Base-by-base conservation (phyloP, 768 basidiomycete genomes). In the Phylloporus arenicola region DNA sequence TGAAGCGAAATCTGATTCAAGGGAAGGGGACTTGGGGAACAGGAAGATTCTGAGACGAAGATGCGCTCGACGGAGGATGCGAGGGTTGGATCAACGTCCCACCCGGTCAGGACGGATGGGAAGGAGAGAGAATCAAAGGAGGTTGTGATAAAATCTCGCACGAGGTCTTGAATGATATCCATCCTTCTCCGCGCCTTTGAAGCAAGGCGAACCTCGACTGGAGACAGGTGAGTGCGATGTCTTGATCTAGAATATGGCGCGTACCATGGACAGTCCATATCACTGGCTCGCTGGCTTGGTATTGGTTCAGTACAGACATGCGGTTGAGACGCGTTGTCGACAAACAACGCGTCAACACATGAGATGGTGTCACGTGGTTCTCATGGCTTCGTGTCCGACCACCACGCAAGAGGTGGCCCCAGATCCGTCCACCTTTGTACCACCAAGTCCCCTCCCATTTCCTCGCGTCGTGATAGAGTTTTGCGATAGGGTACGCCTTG, bases 401-500 rank as follows among this genome's bases (percentile, higher is more conserved):
- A 20, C n/a, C 38, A 30, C 48, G 27, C 75, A 48, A 17, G 48
- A 33, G 31, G 11, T 27, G 1, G 47, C 65, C 7, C 57, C 76
- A 37, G 77, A 84, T 53, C 70, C 75, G 3, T 64, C 76, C 0
- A 77, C 77, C 0, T 86, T 88, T 61, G 65, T 77, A 10, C 77
- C 79, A 49, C 86, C 84, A 3, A 66, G 64, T 7, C 69, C 74
- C 19, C 62, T 75, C 30, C 67, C 64, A 6, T n/a, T 53, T 10
- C 81, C 88, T 3, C 78, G 78, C 25, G 70, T 95, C n/a, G 78
- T 78, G 7, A 88, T 97, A 55, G 93, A 97, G 67, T 97, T 92
- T 63, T 97, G 93, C 67, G 90, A 94, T 65, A 75, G 91, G 72
- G 89, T 92, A 63, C 62, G 86, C 12, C 14, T 45, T 44, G 45